Percentiles rank a stretch among this genome's conserved stretches.
These are phyloP conservation scores for Flaveria sonorensis DNA, from an alignment of 129 eudicot genomes.

Conservation along the genomic window DNA sequence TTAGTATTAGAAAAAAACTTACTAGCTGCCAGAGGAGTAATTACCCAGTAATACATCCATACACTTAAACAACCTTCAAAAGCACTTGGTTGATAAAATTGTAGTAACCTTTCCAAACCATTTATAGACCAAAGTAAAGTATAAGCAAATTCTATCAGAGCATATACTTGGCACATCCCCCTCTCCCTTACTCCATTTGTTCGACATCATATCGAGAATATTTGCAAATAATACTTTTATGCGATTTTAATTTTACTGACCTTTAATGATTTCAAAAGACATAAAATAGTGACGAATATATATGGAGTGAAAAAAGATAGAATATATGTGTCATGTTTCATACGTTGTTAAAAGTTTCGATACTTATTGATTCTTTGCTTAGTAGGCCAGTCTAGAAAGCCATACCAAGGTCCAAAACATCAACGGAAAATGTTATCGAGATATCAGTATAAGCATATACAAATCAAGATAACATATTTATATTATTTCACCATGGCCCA, in stretches of 20 bases:
- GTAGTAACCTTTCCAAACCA: background rate
- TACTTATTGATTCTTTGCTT: background rate
- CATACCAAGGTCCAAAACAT: too few relatives aligned
- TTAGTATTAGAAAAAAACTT: background rate
- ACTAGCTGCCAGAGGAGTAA: conserved; percentile 12
- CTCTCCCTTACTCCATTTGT: background rate
- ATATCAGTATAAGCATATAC: too few relatives aligned
- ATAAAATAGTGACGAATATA: background rate
- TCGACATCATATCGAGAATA: background rate
- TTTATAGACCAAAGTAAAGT: background rate
- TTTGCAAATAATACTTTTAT: conserved; percentile 5
- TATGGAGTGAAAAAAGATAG: background rate
- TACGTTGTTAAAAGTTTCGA: background rate
- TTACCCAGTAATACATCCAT: background rate
- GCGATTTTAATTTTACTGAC: background rate
- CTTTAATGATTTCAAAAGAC: background rate
- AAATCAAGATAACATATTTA: too few relatives aligned
- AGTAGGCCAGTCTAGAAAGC: background rate
- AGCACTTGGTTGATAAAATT: background rate
- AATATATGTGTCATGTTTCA: background rate
- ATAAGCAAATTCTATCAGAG: background rate
- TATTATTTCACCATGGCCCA: too few relatives aligned
- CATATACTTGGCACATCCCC: conserved; percentile 12
- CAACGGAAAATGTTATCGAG: too few relatives aligned
- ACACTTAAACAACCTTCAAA: background rate